Percentiles rank a stretch among this genome's conserved stretches.
Evolutionary conservation across 768 basidiomycete genomes (phyloP).

Genomic region (Boletus patriciae): DNA sequence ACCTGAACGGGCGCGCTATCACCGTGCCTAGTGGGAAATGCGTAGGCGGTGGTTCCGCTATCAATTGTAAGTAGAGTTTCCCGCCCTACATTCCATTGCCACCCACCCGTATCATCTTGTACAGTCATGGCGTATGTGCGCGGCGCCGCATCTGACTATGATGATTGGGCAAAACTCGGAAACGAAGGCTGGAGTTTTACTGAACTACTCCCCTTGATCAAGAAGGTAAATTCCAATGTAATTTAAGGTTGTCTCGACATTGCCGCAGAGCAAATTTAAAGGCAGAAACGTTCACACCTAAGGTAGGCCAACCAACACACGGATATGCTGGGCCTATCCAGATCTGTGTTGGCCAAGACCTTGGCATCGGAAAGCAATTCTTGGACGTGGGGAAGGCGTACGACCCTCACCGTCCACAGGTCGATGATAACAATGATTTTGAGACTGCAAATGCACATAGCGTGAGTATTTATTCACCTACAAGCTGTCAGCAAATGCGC

Average conservation of each 20-base stretch:
- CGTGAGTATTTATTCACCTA: no score
- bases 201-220: constrained; percentile 26
- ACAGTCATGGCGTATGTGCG: constrained; percentile 20
- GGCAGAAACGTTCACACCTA: constrained; percentile 34
- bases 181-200: no score
- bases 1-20: constrained; percentile 15
- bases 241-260: no score
- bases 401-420: constrained; percentile 31
- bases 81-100: not conserved
- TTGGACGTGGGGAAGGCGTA: constrained; percentile 45
- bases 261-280: not conserved
- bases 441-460: no score
- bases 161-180: no score
- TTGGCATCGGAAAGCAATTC: constrained; percentile 40
- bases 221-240: constrained; percentile 15
- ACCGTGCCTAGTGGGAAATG: constrained; percentile 8
- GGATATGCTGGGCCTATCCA: constrained; percentile 34
- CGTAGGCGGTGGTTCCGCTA: not conserved
- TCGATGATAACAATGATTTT: no score
- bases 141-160: no score
- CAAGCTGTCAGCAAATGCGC: no score
- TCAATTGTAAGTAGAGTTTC: constrained; percentile 18
- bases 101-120: not conserved
- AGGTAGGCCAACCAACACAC: constrained; percentile 22
- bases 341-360: constrained; percentile 13